These are phyloP conservation scores for Mycena chlorophos DNA, from an alignment of 768 basidiomycete species.

Conservation along the genomic window DNA sequence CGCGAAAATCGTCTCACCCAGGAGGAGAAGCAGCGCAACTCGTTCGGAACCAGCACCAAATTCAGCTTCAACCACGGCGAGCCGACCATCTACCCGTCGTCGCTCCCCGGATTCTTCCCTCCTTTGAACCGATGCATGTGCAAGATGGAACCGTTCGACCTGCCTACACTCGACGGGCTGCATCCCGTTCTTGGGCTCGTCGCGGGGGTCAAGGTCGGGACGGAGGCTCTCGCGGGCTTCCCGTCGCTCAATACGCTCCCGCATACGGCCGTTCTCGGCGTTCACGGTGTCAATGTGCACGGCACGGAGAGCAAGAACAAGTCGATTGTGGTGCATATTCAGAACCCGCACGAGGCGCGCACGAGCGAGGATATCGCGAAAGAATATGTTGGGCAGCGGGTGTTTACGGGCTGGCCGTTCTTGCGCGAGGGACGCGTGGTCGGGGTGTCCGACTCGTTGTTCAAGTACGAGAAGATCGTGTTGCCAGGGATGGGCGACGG, in stretches of 20 bases:
- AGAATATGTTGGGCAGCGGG: conserved; percentile 72
- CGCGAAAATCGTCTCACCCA: conserved; percentile 74
- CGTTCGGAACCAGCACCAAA: conserved; percentile 74
- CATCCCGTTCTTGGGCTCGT: conserved; percentile 85
- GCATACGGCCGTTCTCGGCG: conserved; percentile 69
- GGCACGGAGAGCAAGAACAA: conserved; percentile 88
- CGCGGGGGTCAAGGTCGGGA: conserved; percentile 85
- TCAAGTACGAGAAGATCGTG: conserved; percentile 80
- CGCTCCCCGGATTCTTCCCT: conserved; percentile 94
- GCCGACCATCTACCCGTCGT: conserved; percentile 80
- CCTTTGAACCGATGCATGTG: conserved; percentile 79
- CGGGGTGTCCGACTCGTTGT: conserved; percentile 81
- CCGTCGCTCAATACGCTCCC: conserved; percentile 92
- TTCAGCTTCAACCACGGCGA: conserved; percentile 71
- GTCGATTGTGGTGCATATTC: conserved; percentile 87
- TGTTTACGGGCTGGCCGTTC: conserved; percentile 92
- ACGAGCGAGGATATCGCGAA: conserved; percentile 74
- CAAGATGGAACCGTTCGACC: conserved; percentile 76
- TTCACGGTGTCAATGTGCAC: conserved; percentile 93
- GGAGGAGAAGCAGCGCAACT: conserved; percentile 77
- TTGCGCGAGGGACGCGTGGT: conserved; percentile 88
- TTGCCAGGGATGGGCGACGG: conserved; percentile 48
- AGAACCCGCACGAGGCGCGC: conserved; percentile 67
- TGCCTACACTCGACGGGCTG: conserved; percentile 85
- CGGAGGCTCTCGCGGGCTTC: conserved; percentile 89